These are phyloP conservation scores for Neurospora pannonica DNA, from an alignment of 495 filamentous ascomycete species.

Conservation along the genomic window DNA sequence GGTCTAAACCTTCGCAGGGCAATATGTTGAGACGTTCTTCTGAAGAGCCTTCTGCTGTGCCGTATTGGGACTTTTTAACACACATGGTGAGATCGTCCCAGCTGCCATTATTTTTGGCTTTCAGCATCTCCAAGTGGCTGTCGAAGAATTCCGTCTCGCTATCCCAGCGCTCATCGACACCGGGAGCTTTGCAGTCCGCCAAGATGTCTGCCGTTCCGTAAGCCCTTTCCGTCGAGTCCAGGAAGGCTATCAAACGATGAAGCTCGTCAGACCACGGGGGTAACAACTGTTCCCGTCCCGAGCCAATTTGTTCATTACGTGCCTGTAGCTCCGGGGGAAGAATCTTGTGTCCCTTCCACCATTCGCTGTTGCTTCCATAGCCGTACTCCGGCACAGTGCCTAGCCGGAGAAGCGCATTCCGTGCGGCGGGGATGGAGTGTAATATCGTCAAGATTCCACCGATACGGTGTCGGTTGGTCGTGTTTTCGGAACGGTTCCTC, in stretches of 20 bases:
- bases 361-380: slow-evolving; percentile 64
- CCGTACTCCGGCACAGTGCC: slow-evolving; percentile 37
- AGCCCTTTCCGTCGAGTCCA: slow-evolving; percentile 67
- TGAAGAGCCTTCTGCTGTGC: background rate
- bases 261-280: slow-evolving; percentile 43
- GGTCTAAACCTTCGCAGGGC: background rate
- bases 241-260: slow-evolving; percentile 80
- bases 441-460: slow-evolving; percentile 66
- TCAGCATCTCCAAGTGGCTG: background rate
- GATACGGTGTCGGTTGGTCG: slow-evolving; percentile 41
- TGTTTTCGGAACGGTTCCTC: slow-evolving; percentile 38
- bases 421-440: slow-evolving; percentile 73
- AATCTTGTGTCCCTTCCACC: slow-evolving; percentile 75
- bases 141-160: slow-evolving; percentile 22
- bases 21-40: background rate
- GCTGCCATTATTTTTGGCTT: background rate
- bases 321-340: slow-evolving; percentile 46
- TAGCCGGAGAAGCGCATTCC: slow-evolving; percentile 60
- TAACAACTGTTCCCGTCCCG: slow-evolving; percentile 2
- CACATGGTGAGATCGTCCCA: background rate
- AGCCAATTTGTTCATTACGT: slow-evolving; percentile 20
- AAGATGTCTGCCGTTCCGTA: slow-evolving; percentile 64
- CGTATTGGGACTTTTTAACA: background rate
- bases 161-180: slow-evolving; percentile 1
- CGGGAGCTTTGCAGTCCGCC: slow-evolving; percentile 4